Base-by-base conservation (phyloP, 108 stramenopile genomes). In the Fragilaria crotonensis region DNA sequence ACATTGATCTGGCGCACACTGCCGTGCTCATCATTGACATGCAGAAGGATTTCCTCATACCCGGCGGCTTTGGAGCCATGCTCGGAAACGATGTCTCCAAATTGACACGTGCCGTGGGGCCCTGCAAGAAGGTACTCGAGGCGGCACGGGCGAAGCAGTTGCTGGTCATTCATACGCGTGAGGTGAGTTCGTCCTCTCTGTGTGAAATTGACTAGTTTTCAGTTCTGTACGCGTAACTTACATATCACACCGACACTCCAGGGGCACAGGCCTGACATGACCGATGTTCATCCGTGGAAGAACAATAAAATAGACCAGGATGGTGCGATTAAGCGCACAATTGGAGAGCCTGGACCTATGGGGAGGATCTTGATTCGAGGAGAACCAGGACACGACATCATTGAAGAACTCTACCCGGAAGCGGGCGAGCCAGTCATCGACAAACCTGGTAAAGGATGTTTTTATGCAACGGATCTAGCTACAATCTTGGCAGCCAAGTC, bases 361-460 rank as follows among this genome's bases (percentile, higher is more conserved):
- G 87, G 84, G 9, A 77, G 81, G 4, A 67, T 74, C 21, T 62
- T 89, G 64, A 70, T 89, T 4, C 62, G 74, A 33, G 81, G 84
- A 25, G 75, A 85, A 45, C 25, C 30, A 45, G 87, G 84, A 17
- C 70, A 80, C 31, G 75, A 83, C 36, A 83, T 89, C 23, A 68
- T 89, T 60, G 48, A 64, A 4, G 75, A 76, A 45, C 30, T 89
- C 32, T 57, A 55, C 44, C 86, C 86, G 1, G 29, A 61, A 21
- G 63, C 28, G 17, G 64, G 67, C 25, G 87, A 89, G 51, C 58
- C 67, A 11, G 33, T 84, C 0, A 52, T 89, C 19, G 80, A 85
- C 62, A 89, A 89, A 58, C 81, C 87, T 11, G 87, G 87, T 25
- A 89, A 89, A 54, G 74, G 87, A 30, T 45, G 76, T 14, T 89